Conservation (phyloP, 768 basidiomycete genomes). For the Russula vinacea region DNA sequence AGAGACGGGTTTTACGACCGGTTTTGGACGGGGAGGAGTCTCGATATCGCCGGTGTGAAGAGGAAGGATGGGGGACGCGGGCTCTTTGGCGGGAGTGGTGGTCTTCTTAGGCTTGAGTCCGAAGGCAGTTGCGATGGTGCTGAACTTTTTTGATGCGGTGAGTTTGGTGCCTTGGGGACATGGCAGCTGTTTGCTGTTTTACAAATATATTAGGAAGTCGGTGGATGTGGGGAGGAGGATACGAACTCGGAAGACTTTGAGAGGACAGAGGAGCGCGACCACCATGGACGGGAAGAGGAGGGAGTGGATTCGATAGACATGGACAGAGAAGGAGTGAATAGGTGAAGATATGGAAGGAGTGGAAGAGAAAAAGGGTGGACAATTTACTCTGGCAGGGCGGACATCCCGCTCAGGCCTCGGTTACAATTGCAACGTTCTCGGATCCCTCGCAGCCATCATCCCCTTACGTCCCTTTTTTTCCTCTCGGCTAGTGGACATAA, state of each 20-base stretch:
- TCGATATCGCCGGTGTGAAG: slow-evolving; percentile 29
- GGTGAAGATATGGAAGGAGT: slow-evolving; percentile 22
- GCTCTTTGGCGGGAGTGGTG: slow-evolving; percentile 51
- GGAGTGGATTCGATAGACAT: slow-evolving; percentile 18
- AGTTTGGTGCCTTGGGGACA: slow-evolving; percentile 6
- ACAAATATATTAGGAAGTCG: not conserved
- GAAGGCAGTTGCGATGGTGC: slow-evolving; percentile 56
- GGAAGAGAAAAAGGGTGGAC: slow-evolving; percentile 7
- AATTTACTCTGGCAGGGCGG: slow-evolving; percentile 5
- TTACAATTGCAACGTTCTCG: not conserved
- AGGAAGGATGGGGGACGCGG: slow-evolving; percentile 36
- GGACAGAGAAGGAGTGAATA: slow-evolving; percentile 26
- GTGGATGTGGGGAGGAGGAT: slow-evolving; percentile 14
- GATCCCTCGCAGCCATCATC: not conserved
- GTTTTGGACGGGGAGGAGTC: slow-evolving; percentile 33
- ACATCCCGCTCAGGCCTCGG: not conserved
- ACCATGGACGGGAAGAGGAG: slow-evolving; percentile 35
- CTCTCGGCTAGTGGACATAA: not conserved
- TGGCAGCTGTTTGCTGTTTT: slow-evolving; percentile 14
- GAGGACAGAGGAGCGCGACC: slow-evolving; percentile 37
- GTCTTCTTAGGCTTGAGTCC: slow-evolving; percentile 65
- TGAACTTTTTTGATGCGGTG: slow-evolving; percentile 43
- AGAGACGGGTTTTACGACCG: slow-evolving; percentile 54
- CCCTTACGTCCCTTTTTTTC: not conserved
- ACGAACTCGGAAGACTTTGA: slow-evolving; percentile 30